A percentile compares a stretch with the other conserved stretches of the same genome.
phyloP scores from a whole-genome alignment of 345 rosid species.

The Carallia brachiata region DNA sequence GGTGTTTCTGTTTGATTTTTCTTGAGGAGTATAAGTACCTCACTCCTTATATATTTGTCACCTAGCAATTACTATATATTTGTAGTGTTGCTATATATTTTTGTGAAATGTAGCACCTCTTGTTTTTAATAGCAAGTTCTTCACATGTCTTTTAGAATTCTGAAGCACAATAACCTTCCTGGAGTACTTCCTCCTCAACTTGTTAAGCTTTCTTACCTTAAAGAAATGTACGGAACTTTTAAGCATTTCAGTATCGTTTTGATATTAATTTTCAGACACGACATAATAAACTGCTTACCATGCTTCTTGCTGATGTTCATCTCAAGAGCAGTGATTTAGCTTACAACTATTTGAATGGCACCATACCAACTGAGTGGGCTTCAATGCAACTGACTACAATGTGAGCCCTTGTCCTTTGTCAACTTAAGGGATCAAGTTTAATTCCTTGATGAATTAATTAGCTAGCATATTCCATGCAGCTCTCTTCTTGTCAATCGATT shows the following conservation, averaged over 20 bases:
- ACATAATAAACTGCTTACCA: not conserved
- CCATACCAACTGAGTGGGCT: conserved; percentile 62
- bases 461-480: conserved; percentile 28
- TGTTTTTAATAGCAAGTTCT: not conserved
- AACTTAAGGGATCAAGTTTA: not conserved
- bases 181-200: conserved; percentile 70
- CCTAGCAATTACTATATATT: too few species aligned
- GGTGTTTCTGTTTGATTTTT: too few species aligned
- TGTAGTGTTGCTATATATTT: too few species aligned
- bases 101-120: too few species aligned
- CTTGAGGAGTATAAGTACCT: too few species aligned
- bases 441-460: not conserved
- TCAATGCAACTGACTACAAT: conserved; percentile 41
- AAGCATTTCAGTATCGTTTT: not conserved
- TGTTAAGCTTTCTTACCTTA: conserved; percentile 50
- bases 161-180: conserved; percentile 53
- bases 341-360: conserved; percentile 52
- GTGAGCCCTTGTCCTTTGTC: conserved; percentile 32
- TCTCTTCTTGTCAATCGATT: conserved; percentile 51
- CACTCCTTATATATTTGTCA: too few species aligned
- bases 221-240: conserved; percentile 43
- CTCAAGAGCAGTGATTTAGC: conserved; percentile 52
- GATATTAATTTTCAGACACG: not conserved
- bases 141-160: conserved; percentile 27
- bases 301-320: not conserved